Evolutionary conservation across 306 rosid species (phyloP), one percentile per base, ranked within the genome.

Genomic region (Trifolium fragiferum): DNA sequence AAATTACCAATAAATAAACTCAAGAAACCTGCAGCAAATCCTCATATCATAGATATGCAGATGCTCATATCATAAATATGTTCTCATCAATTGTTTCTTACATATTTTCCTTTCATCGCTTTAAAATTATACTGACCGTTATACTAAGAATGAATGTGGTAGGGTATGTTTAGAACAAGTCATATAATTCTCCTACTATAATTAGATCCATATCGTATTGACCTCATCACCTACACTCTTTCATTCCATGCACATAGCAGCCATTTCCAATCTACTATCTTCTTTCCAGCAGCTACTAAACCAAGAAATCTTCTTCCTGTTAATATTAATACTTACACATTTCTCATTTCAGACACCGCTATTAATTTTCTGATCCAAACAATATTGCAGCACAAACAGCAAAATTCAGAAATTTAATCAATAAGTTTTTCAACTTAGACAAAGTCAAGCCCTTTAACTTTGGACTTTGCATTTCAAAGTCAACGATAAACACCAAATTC

Each of bases 1-100:
- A 68, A 54, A 74, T 55, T 55, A 55, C 54, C 74, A 64, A 74
- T 68, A 18, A 54, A 63, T 60, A 64, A 69, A 37, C 64, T 82
- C 41, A 15, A 66, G 41, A 66, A 38, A 64, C 27, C 49, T 37
- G 51, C 68, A 43, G 75, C 59, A 33, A 7, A 32, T 75, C 64
- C 73, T 54, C 73, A 53, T 37, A 44, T 57, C 49, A 77, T 33
- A 74, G 51, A 55, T 27, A 67, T 60, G 75, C 51, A 33, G 16
- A 32, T 75, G 58, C 73, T 54, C 73, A 43, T 37, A 44, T 65
- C 57, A 77, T 33, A 74, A 59, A 55, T 27, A 60, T 51, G 59
- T 7, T 75, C 60, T 75, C 41, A 40, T 41, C 40, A 35, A 19
- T 63, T 69, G 27, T 43, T 62, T 67, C 20, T 30, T 32, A 40